These are phyloP conservation scores for Kodamaea hsintzibuensis DNA, from an alignment of 805 yeast species.

Conservation along the genomic window DNA sequence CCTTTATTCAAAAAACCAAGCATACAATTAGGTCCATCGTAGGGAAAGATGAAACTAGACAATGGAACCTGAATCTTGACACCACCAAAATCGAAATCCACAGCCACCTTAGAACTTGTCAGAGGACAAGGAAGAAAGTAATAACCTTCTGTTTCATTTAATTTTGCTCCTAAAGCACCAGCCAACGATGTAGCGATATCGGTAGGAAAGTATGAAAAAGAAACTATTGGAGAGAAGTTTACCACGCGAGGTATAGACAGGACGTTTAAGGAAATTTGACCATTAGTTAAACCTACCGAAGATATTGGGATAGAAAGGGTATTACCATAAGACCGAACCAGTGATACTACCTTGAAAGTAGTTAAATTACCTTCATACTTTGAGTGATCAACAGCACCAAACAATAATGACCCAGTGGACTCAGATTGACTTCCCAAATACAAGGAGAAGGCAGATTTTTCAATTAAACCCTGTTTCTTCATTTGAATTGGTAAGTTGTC, in stretches of 20 bases:
- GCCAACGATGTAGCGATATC: neutral
- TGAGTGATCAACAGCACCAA: slow-evolving; percentile 71
- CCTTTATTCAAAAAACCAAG: neutral
- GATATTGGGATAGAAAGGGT: neutral
- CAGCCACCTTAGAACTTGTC: neutral
- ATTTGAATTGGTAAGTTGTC: slow-evolving; percentile 66
- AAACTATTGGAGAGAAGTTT: neutral
- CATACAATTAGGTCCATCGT: neutral
- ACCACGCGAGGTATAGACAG: neutral
- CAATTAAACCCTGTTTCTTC: slow-evolving; percentile 56
- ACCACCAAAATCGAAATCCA: neutral
- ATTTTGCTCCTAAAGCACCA: neutral
- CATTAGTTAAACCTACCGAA: neutral
- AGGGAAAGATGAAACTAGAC: neutral
- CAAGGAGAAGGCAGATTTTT: slow-evolving; percentile 59
- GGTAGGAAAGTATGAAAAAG: neutral
- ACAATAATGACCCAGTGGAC: slow-evolving; percentile 53
- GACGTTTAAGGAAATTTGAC: neutral
- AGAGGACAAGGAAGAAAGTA: neutral
- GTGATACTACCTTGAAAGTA: slow-evolving; percentile 22
- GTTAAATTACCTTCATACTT: slow-evolving; percentile 53
- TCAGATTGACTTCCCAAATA: slow-evolving; percentile 49
- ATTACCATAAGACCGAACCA: no score
- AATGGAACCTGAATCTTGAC: slow-evolving; percentile 16
- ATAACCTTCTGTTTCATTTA: neutral